Evolutionary conservation across 139 green algal species (phyloP).

Genomic region (Picochlorum sp.): DNA sequence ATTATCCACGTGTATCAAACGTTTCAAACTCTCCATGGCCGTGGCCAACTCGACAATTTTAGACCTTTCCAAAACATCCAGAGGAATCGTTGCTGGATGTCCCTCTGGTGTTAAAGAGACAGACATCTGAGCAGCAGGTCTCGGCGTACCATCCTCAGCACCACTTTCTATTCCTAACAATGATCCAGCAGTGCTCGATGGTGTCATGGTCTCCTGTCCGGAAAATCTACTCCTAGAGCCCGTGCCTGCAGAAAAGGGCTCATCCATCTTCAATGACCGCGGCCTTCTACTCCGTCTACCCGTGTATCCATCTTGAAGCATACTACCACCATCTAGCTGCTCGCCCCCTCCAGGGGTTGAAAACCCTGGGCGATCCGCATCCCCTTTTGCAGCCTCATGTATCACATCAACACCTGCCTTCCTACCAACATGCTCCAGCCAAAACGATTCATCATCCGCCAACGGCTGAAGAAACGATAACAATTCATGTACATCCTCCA

Average conservation of each 20-base stretch:
- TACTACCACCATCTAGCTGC: too few species aligned
- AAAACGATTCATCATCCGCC: not conserved
- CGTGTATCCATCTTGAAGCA: too few species aligned
- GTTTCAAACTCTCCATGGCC: not conserved
- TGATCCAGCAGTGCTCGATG: too few species aligned
- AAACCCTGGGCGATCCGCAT: not conserved
- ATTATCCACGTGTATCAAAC: too few species aligned
- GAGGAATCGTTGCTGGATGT: not conserved
- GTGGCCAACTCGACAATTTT: not conserved
- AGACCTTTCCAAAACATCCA: not conserved
- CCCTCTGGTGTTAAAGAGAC: not conserved
- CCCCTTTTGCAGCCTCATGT: not conserved
- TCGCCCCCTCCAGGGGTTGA: too few species aligned
- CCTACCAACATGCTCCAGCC: not conserved
- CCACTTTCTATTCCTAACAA: too few species aligned
- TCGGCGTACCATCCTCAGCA: too few species aligned
- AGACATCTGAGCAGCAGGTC: not conserved
- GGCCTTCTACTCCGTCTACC: too few species aligned
- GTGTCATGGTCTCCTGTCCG: too few species aligned
- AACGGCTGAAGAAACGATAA: conserved; percentile 5
- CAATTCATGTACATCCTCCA: conserved; percentile 56
- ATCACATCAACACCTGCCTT: not conserved
- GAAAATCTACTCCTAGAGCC: too few species aligned
- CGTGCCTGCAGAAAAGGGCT: too few species aligned
- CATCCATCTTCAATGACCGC: too few species aligned